These are phyloP conservation scores for Mortierella antarctica DNA, from an alignment of 192 early-diverging fungal genomes.

Conservation along the genomic window DNA sequence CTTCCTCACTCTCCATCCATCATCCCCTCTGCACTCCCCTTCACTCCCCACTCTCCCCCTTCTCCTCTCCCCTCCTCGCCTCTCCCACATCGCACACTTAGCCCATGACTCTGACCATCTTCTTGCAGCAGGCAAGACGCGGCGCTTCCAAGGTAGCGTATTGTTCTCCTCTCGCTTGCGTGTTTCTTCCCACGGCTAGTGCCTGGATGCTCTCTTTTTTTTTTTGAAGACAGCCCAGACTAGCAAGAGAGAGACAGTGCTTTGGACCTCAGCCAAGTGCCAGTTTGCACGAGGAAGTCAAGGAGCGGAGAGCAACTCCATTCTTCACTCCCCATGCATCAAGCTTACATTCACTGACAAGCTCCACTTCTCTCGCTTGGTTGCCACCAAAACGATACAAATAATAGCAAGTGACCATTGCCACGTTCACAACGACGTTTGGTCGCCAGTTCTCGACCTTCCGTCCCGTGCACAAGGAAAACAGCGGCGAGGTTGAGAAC, in stretches of 20 bases:
- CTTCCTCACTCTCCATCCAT: no score
- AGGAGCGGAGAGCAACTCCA: no score
- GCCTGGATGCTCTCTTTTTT: neutral
- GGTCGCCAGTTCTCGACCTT: slow-evolving; percentile 49
- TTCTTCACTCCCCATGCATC: no score
- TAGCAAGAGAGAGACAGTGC: no score
- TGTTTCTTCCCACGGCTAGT: slow-evolving; percentile 15
- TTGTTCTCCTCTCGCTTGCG: neutral
- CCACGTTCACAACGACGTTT: slow-evolving; percentile 29
- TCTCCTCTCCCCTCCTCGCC: neutral
- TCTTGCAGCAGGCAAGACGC: slow-evolving; percentile 41
- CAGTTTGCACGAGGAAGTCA: no score
- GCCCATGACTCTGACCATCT: slow-evolving; percentile 43
- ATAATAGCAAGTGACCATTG: slow-evolving; percentile 33
- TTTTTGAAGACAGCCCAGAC: neutral
- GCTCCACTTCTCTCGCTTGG: neutral
- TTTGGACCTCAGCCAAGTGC: no score
- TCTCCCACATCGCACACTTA: neutral
- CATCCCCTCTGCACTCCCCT: neutral
- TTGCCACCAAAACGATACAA: neutral
- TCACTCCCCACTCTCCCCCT: neutral
- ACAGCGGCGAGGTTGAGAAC: slow-evolving; percentile 23
- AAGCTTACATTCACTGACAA: no score
- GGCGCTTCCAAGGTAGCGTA: slow-evolving; percentile 36
- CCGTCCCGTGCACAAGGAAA: slow-evolving; percentile 20